Conservation (phyloP, 176 grass and related monocot genomes). For the Zoysia pacifica region DNA sequence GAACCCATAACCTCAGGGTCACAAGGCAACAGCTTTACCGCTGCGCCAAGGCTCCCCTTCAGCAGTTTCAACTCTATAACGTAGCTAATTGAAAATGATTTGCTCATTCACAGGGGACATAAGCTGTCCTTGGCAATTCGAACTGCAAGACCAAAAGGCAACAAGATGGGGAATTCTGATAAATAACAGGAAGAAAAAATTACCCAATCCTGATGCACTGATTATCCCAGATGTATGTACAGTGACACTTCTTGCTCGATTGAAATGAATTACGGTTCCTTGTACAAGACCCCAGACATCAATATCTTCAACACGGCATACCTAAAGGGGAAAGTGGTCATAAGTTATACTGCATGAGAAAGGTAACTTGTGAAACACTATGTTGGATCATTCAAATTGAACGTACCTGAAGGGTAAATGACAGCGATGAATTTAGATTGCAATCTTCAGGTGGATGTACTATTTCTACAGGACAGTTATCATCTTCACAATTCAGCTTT, state of each 20-base stretch:
- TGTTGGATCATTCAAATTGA: slow-evolving; percentile 11
- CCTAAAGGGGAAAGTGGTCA: slow-evolving; percentile 48
- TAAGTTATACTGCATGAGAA: slow-evolving; percentile 12
- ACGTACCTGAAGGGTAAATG: slow-evolving; percentile 93
- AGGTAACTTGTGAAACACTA: slow-evolving; percentile 2
- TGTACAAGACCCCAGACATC: slow-evolving; percentile 86
- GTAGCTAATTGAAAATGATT: not conserved
- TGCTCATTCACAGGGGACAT: not conserved
- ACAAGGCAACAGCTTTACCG: too few species aligned
- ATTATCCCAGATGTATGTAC: slow-evolving; percentile 85
- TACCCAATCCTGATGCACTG: slow-evolving; percentile 84
- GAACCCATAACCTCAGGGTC: too few species aligned
- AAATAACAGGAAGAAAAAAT: slow-evolving; percentile 37
- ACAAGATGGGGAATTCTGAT: slow-evolving; percentile 7
- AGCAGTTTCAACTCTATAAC: not conserved
- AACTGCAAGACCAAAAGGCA: not conserved
- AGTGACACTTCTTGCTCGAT: slow-evolving; percentile 74
- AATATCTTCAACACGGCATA: slow-evolving; percentile 99
- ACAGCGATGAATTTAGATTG: slow-evolving; percentile 93
- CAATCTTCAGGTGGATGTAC: slow-evolving; percentile 99
- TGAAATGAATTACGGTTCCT: slow-evolving; percentile 98
- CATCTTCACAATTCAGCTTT: slow-evolving; percentile 85
- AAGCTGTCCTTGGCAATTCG: not conserved
- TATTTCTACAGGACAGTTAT: slow-evolving; percentile 83
- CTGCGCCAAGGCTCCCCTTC: too few species aligned